Base-by-base conservation (phyloP, 768 basidiomycete species). In the Kwoniella pini region DNA sequence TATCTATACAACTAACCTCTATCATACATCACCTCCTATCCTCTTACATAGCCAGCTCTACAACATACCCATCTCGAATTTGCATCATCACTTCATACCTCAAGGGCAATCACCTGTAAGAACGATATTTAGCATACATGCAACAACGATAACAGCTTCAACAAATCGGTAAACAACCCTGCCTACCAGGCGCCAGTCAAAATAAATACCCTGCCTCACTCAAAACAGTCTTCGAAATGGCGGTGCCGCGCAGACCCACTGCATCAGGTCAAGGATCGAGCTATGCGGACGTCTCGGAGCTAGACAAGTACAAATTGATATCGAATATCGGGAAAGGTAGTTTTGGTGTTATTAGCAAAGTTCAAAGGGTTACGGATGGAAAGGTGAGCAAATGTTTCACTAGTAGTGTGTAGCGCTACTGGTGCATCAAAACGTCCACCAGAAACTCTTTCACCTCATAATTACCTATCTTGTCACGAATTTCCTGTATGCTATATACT, bases 321-420 rank as follows among this genome's bases (percentile, higher is more conserved):
- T 92, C 94, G 65, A 83, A 96, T 58, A 95, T 99, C 46, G 96
- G 96, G 3, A 97, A 94, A 70, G 96, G 96, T 26, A 90, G 90
- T 4, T 99, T 99, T 81, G 96, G 96, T 1, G 90, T 98, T 62
- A 99, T 99, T 66, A 86, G 92, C 61, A 97, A 97, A 81, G 94
- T 97, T 12, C 82, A 86, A 63, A 81, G 92, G 69, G 90, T 90
- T 77, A 80, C 84, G 13, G 93, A 96, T 78, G 90, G 90, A 31
- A 70, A 85, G 77, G 91, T 93, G 67, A 65, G 88, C 84, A n/a
- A n/a, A 24, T 7, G n/a, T 46, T 45, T 48, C 40, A 28, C 30
- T n/a, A n/a, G n/a, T n/a, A n/a, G n/a, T n/a, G n/a, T n/a, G n/a
- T n/a, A n/a, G n/a, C n/a, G n/a, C n/a, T n/a, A n/a, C n/a, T n/a